phyloP scores from a whole-genome alignment of 176 grass and related monocot species.

The Saccharum officinarum region DNA sequence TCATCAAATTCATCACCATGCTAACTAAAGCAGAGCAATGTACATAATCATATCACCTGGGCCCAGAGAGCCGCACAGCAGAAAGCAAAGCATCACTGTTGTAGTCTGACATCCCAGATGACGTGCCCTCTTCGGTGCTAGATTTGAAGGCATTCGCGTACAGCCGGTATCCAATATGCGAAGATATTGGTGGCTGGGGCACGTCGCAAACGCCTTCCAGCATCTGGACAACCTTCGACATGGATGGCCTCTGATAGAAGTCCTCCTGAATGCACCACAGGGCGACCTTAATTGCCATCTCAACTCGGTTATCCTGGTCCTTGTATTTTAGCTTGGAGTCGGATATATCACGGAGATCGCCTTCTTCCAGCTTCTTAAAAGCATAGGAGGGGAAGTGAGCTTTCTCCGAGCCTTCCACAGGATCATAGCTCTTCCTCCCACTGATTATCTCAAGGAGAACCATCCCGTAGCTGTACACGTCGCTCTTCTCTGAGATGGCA shows the following conservation, averaged over 20 bases:
- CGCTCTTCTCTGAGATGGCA: constrained; percentile 93
- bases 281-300: constrained; percentile 71
- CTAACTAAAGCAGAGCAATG: constrained; percentile 23
- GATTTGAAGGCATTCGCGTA: constrained; percentile 77
- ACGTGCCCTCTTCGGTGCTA: constrained; percentile 77
- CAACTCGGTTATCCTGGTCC: constrained; percentile 62
- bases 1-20: background rate
- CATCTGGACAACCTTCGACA: constrained; percentile 91
- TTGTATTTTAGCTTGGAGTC: constrained; percentile 55
- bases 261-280: constrained; percentile 99
- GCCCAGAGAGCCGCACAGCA: constrained; percentile 85
- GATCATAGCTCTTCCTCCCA: constrained; percentile 87
- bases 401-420: constrained; percentile 67
- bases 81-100: constrained; percentile 90
- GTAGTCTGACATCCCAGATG: constrained; percentile 73
- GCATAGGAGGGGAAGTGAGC: constrained; percentile 85
- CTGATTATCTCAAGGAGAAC: constrained; percentile 91
- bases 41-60: constrained; percentile 58
- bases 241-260: constrained; percentile 70
- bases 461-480: constrained; percentile 97
- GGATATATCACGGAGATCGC: constrained; percentile 53
- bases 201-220: constrained; percentile 84
- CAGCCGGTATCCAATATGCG: constrained; percentile 67
- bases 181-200: constrained; percentile 57
- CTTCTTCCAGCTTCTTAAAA: constrained; percentile 83